Base-by-base conservation (phyloP, 1,284 basidiomycete species). In the Cutaneotrichosporon sp. region DNA sequence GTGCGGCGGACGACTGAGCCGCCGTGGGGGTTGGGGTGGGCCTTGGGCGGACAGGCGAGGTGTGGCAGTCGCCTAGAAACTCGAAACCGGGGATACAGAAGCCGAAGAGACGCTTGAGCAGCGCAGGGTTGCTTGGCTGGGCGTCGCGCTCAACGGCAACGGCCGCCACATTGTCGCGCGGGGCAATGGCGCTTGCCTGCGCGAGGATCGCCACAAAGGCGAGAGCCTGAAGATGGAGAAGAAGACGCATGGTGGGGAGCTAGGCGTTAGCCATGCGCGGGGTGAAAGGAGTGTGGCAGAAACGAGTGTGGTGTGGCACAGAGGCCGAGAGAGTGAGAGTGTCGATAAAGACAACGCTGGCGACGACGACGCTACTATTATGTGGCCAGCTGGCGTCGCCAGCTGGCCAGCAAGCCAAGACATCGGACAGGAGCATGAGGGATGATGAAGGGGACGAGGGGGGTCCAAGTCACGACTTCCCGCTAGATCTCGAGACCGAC, bases 71-170 rank as follows among this genome's bases (percentile, higher is more conserved):
- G 17, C 51, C 51, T 3, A 52, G 20, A 12, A 40, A 17, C 1
- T 12, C 17, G 10, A 47, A 12, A 17, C 51, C 51, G 17, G 47
- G 30, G 23, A 52, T 42, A 43, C 51, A 52, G 33, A 52, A 38
- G 26, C 51, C 51, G 2, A 52, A 18, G 12, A 52, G 46, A 30
- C 51, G 51, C 40, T 52, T 52, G 45, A 26, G n/a, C 12, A 37
- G 50, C 15, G 50, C 36, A 8, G 26, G 4, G 26, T 30, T 30
- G 10, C 9, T 14, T 15, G 23, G 23, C 17, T 10, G 26, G 20
- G 15, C 21, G 23, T 30, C 46, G n/a, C 18, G 38, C 13, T 23
- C 33, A 20, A 33, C 23, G 18, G 18, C 12, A 8, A n/a, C 18
- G 9, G 40, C 40, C 9, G 39, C 23, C 15, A 18, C 33, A 35